Evolutionary conservation across 371 early-diverging fungal genomes (phyloP).

Genomic region (Rhizopus microsporus): DNA sequence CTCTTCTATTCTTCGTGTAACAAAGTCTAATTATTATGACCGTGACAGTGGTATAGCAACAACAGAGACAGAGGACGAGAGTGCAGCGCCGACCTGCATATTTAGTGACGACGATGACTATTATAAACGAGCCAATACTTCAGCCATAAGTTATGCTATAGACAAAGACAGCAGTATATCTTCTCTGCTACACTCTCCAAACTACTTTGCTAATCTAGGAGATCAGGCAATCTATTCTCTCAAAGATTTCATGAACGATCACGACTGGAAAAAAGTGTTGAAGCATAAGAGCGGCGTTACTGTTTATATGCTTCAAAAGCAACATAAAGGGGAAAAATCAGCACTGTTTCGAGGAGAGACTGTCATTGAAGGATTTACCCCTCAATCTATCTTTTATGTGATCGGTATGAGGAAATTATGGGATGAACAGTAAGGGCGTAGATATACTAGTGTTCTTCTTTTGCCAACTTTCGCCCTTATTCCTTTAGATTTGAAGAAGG

Average conservation of each 20-base stretch:
- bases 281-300: constrained; percentile 68
- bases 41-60: constrained; percentile 41
- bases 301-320: constrained; percentile 50
- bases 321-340: constrained; percentile 43
- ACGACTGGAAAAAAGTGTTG: constrained; percentile 66
- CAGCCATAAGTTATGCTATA: not conserved
- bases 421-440: constrained; percentile 50
- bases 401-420: constrained; percentile 70
- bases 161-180: constrained; percentile 3
- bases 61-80: constrained; percentile 40
- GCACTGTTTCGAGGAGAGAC: constrained; percentile 66
- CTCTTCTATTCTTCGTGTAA: not conserved
- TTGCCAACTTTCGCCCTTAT: not conserved
- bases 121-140: not conserved
- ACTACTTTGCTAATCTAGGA: constrained; percentile 42
- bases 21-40: constrained; percentile 16
- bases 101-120: constrained; percentile 50
- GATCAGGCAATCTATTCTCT: constrained; percentile 39
- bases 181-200: constrained; percentile 19
- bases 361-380: constrained; percentile 63
- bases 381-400: constrained; percentile 68
- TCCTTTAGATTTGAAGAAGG: constrained; percentile 55
- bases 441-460: not conserved
- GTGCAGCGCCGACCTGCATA: constrained; percentile 22
- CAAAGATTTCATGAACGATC: constrained; percentile 29